Conservation (phyloP, 805 yeast genomes). For the Ogataea neopini region DNA sequence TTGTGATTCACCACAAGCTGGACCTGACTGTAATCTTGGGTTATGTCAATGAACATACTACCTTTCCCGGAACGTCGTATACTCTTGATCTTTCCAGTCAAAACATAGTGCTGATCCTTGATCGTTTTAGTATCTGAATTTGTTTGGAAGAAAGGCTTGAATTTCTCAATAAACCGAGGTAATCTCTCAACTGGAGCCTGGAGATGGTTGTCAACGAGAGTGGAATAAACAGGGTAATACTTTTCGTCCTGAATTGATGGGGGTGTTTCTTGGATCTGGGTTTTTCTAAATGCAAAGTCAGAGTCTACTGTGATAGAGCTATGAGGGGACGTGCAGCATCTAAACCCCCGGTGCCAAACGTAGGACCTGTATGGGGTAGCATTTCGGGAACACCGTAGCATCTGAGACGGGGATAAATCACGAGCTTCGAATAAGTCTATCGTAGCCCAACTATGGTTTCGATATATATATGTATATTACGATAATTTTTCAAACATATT, state of each 20-base stretch:
- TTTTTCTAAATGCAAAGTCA: constrained; percentile 37
- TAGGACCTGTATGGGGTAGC: neutral
- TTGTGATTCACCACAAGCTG: constrained; percentile 65
- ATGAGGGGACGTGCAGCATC: no score
- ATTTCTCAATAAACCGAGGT: constrained; percentile 40
- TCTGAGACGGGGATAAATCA: no score
- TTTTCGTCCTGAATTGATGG: constrained; percentile 22
- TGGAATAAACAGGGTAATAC: constrained; percentile 30
- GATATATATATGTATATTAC: no score
- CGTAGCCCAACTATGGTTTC: no score
- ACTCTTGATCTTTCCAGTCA: constrained; percentile 59
- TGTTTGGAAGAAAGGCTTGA: constrained; percentile 23
- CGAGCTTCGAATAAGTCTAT: no score
- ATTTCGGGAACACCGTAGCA: no score
- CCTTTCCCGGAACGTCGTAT: constrained; percentile 70
- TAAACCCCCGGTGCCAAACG: no score
- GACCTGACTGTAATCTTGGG: constrained; percentile 56
- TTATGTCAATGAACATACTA: constrained; percentile 65
- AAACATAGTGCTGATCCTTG: constrained; percentile 24
- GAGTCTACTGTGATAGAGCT: constrained; percentile 28
- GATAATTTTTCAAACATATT: no score
- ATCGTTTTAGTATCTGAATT: constrained; percentile 26
- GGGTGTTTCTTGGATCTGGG: constrained; percentile 14
- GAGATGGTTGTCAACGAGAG: constrained; percentile 6
- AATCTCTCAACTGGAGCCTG: constrained; percentile 32